phyloP scores from a whole-genome alignment of 192 early-diverging fungal genomes.

The Allomyces javanicus region DNA sequence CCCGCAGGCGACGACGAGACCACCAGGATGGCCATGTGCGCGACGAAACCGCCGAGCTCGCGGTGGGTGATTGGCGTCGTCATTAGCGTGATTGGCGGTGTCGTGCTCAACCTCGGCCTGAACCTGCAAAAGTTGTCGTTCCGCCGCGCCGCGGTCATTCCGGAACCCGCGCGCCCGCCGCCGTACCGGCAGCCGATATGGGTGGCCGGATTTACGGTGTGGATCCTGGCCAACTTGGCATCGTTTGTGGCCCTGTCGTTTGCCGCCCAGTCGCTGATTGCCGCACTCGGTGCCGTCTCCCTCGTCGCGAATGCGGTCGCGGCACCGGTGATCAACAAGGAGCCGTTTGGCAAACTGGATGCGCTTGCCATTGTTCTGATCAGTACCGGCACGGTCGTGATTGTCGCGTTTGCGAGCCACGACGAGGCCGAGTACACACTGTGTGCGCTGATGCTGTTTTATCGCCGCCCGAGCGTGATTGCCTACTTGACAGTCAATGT shows the following conservation, averaged over 20 bases:
- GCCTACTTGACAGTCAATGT: slow-evolving; percentile 39
- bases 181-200: not conserved
- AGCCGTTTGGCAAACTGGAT: slow-evolving; percentile 43
- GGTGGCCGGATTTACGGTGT: not conserved
- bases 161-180: not conserved
- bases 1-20: not conserved
- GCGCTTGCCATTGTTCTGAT: slow-evolving; percentile 53
- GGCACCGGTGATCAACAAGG: slow-evolving; percentile 55
- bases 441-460: slow-evolving; percentile 48
- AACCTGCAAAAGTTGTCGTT: not conserved
- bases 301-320: slow-evolving; percentile 63
- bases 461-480: slow-evolving; percentile 39
- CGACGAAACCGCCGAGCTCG: not conserved
- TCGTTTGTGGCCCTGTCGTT: slow-evolving; percentile 13
- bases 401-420: slow-evolving; percentile 38
- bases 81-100: not conserved
- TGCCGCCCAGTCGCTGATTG: slow-evolving; percentile 61
- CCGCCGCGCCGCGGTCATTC: not conserved
- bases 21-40: not conserved
- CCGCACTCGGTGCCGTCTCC: slow-evolving; percentile 54
- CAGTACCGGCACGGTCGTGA: slow-evolving; percentile 46
- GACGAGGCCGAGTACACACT: slow-evolving; percentile 30
- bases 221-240: not conserved
- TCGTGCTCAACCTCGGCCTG: not conserved
- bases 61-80: not conserved